These are phyloP conservation scores for Fusarium solani-melongenae DNA, from an alignment of 2,329 filamentous ascomycete genomes.

Conservation along the genomic window DNA sequence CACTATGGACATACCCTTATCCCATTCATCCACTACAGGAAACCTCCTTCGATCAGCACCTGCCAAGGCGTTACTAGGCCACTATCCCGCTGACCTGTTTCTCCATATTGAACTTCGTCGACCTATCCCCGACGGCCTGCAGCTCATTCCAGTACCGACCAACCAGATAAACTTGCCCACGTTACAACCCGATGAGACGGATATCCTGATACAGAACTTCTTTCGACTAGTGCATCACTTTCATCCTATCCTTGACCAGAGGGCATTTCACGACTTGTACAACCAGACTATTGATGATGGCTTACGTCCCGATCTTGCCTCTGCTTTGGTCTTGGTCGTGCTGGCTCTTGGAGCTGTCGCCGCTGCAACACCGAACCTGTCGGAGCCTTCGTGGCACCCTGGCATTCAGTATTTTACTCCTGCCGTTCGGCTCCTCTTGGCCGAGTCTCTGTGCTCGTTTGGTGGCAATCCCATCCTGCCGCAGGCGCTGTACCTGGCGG, in stretches of 20 bases:
- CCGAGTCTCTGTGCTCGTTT: slow-evolving; percentile 29
- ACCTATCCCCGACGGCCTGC: slow-evolving; percentile 11
- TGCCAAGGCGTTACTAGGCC: slow-evolving; percentile 14
- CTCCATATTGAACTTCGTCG: slow-evolving; percentile 30
- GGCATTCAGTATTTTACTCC: slow-evolving; percentile 26
- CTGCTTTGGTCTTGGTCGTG: slow-evolving; percentile 19
- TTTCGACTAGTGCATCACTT: slow-evolving; percentile 31
- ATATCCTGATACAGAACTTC: slow-evolving; percentile 18
- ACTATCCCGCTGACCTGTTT: slow-evolving; percentile 33
- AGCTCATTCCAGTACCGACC: slow-evolving; percentile 16
- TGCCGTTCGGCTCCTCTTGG: slow-evolving; percentile 16
- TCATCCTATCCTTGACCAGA: slow-evolving; percentile 28
- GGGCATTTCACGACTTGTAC: slow-evolving; percentile 14
- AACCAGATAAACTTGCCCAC: slow-evolving; percentile 22
- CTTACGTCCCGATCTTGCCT: slow-evolving; percentile 12
- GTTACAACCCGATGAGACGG: slow-evolving; percentile 13
- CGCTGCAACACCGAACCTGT: slow-evolving; percentile 14
- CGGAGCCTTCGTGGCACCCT: slow-evolving; percentile 23
- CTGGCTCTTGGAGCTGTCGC: slow-evolving; percentile 26
- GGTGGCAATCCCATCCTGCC: slow-evolving; percentile 30
- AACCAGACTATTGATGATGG: slow-evolving; percentile 9
- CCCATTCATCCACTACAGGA: slow-evolving; percentile 29
- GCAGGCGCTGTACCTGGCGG: slow-evolving; percentile 30
- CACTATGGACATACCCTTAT: slow-evolving; percentile 34
- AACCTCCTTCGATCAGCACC: slow-evolving; percentile 29